These are phyloP conservation scores for Penicillium cosmopolitanum DNA, from an alignment of 495 filamentous ascomycete species.

Conservation along the genomic window DNA sequence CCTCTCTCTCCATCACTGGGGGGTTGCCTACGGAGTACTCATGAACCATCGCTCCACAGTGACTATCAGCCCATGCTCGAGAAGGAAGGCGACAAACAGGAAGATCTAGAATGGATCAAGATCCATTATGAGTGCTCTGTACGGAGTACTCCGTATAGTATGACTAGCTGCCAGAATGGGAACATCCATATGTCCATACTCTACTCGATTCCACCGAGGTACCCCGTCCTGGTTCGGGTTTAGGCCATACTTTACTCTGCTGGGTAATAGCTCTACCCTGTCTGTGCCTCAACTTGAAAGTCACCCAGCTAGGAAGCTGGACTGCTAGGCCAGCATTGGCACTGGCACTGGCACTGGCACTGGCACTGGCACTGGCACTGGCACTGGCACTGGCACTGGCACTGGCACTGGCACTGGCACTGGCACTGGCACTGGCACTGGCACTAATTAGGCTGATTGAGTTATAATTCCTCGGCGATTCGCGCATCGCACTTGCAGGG, in stretches of 20 bases:
- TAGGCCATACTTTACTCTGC: too few relatives aligned
- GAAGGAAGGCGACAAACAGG: constrained; percentile 2
- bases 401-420: too few relatives aligned
- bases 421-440: too few relatives aligned
- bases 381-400: not conserved
- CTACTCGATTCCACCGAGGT: not conserved
- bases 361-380: not conserved
- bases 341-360: not conserved
- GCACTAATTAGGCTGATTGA: not conserved
- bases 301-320: too few relatives aligned
- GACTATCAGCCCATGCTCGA: not conserved
- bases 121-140: not conserved
- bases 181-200: not conserved
- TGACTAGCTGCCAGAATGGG: not conserved
- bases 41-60: constrained; percentile 8
- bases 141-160: not conserved
- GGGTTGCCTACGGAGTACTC: not conserved
- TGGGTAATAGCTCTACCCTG: not conserved
- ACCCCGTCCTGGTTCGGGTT: not conserved
- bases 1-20: not conserved
- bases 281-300: not conserved
- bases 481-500: constrained; percentile 10
- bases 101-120: not conserved
- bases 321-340: not conserved
- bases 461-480: constrained; percentile 6